These are phyloP conservation scores for Haplographium delicatum DNA, from an alignment of 495 filamentous ascomycete species.

Conservation along the genomic window DNA sequence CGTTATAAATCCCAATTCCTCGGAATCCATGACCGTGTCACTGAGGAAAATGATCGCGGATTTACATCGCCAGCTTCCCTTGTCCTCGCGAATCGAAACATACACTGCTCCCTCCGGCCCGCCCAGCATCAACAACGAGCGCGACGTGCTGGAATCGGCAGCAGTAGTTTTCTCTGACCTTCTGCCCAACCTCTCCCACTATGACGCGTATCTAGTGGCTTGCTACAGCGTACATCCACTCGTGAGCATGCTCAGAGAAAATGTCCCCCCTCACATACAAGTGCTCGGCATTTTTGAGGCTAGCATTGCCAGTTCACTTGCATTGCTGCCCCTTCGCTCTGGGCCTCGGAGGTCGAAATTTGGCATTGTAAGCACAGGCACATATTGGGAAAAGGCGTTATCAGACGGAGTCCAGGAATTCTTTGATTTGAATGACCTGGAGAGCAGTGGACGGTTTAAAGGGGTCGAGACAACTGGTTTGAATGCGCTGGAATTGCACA, in stretches of 20 bases:
- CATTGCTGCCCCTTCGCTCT: slow-evolving; percentile 25
- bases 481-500: slow-evolving; percentile 76
- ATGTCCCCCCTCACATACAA: slow-evolving; percentile 17
- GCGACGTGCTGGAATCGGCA: slow-evolving; percentile 45
- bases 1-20: slow-evolving; percentile 91
- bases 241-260: slow-evolving; percentile 51
- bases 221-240: slow-evolving; percentile 90
- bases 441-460: slow-evolving; percentile 44
- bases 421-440: slow-evolving; percentile 34
- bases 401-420: slow-evolving; percentile 53
- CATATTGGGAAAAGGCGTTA: slow-evolving; percentile 72
- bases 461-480: slow-evolving; percentile 83
- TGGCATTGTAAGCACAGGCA: slow-evolving; percentile 87
- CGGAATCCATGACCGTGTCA: slow-evolving; percentile 70
- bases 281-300: slow-evolving; percentile 90
- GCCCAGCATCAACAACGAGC: slow-evolving; percentile 58
- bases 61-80: slow-evolving; percentile 28
- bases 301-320: slow-evolving; percentile 56
- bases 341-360: slow-evolving; percentile 44
- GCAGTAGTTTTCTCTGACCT: slow-evolving; percentile 53
- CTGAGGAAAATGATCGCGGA: slow-evolving; percentile 57
- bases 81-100: slow-evolving; percentile 34
- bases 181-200: slow-evolving; percentile 35
- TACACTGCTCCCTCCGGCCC: slow-evolving; percentile 53
- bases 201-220: slow-evolving; percentile 77